Evolutionary conservation across 352 stramenopile genomes (phyloP), one percentile per base, ranked within the genome.

Genomic region (Globisporangium middletonii): DNA sequence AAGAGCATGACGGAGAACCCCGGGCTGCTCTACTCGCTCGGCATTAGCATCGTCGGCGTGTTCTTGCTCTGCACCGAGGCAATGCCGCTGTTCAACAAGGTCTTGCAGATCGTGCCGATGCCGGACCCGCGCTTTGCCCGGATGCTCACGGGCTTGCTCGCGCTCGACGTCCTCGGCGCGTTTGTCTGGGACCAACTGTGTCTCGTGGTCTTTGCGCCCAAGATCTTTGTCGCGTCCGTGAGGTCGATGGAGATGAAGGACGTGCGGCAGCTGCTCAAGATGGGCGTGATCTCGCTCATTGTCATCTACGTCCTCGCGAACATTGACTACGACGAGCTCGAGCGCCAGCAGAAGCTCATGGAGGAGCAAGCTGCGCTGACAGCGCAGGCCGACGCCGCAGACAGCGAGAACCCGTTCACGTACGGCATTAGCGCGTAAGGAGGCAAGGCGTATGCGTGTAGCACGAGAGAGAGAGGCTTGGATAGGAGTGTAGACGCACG

Each of bases 1-100:
- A 96, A 99, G 78, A 93, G 87, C 59, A 92, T 99, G 69, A 88
- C 72, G 33, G 92, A 99, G 52, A 99, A 99, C 69, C 91, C 91
- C 12, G 70, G 92, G n/a, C 64, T 99, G n/a, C 78, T 99, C 27
- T 94, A 94, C 72, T 96, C 86, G 54, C 81, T 96, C 1, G 84
- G 84, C 0, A 73, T 94, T 54, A 89, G 78, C 49, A 83, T 94
- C 50, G 85, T 94, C 42, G 86, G 83, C 23, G 83, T 94, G 27
- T 94, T 94, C 92, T 79, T 94, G 88, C 79, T 92, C 60, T 99
- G 68, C 74, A 97, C 77, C 52, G 84, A 86, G 78, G 88, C 85
- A 2, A 94, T 96, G 77, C 90, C 89, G 26, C 65, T 94, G 42
- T 94, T 97, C 59, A 96, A 96, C 85, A 89, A 95, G 62, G 79